phyloP scores from a whole-genome alignment of 2,329 filamentous ascomycete species.

The Fonsecaea monophora region DNA sequence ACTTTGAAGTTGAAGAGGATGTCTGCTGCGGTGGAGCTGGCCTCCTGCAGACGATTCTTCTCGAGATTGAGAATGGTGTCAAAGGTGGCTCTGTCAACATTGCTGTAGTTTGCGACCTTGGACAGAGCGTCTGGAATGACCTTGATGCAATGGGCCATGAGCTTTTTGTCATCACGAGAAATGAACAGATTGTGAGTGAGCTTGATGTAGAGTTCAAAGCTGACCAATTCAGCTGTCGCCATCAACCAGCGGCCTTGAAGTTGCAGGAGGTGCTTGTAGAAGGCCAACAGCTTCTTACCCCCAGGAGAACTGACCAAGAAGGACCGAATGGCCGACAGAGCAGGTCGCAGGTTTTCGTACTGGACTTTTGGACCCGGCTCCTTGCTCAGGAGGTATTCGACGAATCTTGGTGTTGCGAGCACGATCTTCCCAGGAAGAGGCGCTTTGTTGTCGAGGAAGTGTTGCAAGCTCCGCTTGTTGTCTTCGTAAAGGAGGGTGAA shows the following conservation, averaged over 20 bases:
- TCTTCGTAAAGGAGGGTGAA: slow-evolving; percentile 33
- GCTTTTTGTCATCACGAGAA: slow-evolving; percentile 23
- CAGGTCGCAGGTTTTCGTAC: slow-evolving; percentile 28
- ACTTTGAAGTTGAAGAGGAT: slow-evolving; percentile 27
- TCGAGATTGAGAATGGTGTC: slow-evolving; percentile 2
- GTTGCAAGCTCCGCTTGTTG: slow-evolving; percentile 24
- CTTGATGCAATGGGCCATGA: slow-evolving; percentile 21
- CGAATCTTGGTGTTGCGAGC: slow-evolving; percentile 14
- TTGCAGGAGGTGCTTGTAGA: slow-evolving; percentile 29
- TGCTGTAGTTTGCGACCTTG: slow-evolving; percentile 12
- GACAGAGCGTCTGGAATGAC: slow-evolving; percentile 19
- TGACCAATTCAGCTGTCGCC: slow-evolving; percentile 19
- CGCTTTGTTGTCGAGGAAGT: slow-evolving; percentile 24
- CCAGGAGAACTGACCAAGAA: slow-evolving; percentile 22
- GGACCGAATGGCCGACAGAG: slow-evolving; percentile 26
- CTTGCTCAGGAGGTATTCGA: slow-evolving; percentile 25
- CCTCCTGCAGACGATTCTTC: slow-evolving; percentile 17
- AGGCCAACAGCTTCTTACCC: slow-evolving; percentile 28
- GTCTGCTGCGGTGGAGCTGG: slow-evolving; percentile 5
- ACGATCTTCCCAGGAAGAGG: slow-evolving; percentile 22
- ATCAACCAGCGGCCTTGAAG: slow-evolving; percentile 28
- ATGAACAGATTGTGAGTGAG: slow-evolving; percentile 27
- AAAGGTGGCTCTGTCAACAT: slow-evolving; percentile 13
- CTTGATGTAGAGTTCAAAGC: slow-evolving; percentile 30
- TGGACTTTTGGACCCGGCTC: slow-evolving; percentile 32